Evolutionary conservation across 768 basidiomycete genomes (phyloP), one percentile per base, ranked within the genome.

Genomic region (Macrolepiota dolichaula): DNA sequence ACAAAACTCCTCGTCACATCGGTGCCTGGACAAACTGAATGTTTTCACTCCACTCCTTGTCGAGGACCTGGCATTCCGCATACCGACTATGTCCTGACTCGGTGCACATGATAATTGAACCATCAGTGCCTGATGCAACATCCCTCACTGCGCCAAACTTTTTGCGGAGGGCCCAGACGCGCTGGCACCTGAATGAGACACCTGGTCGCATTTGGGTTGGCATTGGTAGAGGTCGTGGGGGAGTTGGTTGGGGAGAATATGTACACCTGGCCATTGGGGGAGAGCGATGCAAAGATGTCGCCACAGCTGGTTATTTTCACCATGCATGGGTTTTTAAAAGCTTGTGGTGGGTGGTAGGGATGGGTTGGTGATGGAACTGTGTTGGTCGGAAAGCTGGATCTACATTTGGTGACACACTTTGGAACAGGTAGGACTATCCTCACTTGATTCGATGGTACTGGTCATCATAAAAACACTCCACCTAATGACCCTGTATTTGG

Each of bases 21-120:
- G 90, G 86, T 0, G 97, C 76, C 12, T 89, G 85, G 62, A 88
- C 85, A 70, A 94, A 96, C 74, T 94, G 77, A 83, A 83, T 1
- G 83, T 69, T 69, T 88, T 89, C 25, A 66, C 36, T 36, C 52
- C 32, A 12, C 71, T 15, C 65, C 62, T 3, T 24, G 25, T 22
- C 12, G 47, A 24, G 0, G 47, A 49, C 1, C 72, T 76, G 5
- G 71, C 62, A 61, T 76, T 85, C 27, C 93, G 83, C 19, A 86
- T 80, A 24, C 95, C 88, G 24, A 96, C 81, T 95, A 67, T 98
- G 95, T 0, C 96, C 96, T 3, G 96, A 96, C 63, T 91, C 86
- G 1, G 96, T 98, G 74, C 93, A 97, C 49, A 98, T 82, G 69
- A 97, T 88, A 68, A 97, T 84, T 15, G 89, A 85, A 3, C 95